phyloP scores from a whole-genome alignment of 768 basidiomycete species.

The Lactarius sp. region DNA sequence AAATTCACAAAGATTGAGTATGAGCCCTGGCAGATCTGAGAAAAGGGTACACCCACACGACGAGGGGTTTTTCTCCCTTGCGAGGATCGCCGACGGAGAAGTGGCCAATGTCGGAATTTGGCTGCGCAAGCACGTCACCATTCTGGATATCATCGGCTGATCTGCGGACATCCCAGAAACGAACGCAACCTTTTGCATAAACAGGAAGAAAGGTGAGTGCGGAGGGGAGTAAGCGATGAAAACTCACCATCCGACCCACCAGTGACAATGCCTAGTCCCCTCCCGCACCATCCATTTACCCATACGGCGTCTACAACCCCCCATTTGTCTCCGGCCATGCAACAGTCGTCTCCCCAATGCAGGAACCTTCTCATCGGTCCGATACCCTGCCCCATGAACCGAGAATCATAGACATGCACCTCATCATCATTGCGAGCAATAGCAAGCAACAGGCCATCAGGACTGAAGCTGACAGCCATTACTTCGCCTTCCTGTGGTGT shows the following conservation, averaged over 20 bases:
- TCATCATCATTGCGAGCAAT: slow-evolving; percentile 24
- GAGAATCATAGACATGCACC: slow-evolving; percentile 23
- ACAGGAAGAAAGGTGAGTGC: not conserved
- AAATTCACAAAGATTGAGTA: not conserved
- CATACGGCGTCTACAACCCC: slow-evolving; percentile 23
- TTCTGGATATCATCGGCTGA: slow-evolving; percentile 22
- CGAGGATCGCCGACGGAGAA: slow-evolving; percentile 24
- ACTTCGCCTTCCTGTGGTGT: slow-evolving; percentile 18
- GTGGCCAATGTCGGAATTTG: slow-evolving; percentile 24
- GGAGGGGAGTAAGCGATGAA: not conserved
- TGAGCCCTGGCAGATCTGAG: not conserved
- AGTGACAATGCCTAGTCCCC: slow-evolving; percentile 17
- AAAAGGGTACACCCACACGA: slow-evolving; percentile 18
- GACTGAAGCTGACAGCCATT: slow-evolving; percentile 20
- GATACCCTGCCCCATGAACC: slow-evolving; percentile 15
- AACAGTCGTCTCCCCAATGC: slow-evolving; percentile 22
- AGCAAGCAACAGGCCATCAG: slow-evolving; percentile 21
- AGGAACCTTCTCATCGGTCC: slow-evolving; percentile 13
- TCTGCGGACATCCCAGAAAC: slow-evolving; percentile 23
- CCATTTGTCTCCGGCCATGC: slow-evolving; percentile 10
- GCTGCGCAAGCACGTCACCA: slow-evolving; percentile 19
- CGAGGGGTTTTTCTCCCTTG: slow-evolving; percentile 22
- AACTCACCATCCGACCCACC: slow-evolving; percentile 25
- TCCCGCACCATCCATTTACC: slow-evolving; percentile 23
- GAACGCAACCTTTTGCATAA: slow-evolving; percentile 19